Evolutionary conservation across 176 grass and related monocot species (phyloP), one percentile per base, ranked within the genome.

Genomic region (Guadua angustifolia): DNA sequence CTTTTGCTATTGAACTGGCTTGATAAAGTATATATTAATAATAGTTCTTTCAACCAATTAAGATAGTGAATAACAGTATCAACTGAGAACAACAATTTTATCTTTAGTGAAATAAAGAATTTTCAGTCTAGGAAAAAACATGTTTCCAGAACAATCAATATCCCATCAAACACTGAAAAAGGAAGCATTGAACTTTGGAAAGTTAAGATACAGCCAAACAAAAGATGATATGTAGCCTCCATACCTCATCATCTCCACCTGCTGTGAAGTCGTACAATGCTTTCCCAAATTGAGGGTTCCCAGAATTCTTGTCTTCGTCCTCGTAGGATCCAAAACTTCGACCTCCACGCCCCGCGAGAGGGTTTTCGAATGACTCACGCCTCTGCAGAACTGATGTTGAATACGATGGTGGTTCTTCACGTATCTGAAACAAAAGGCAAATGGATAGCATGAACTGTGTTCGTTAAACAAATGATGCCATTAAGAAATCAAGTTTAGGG

Each of bases 201-300:
- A 61, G 40, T 40, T 77, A 9, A 24, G 21, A 55, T 16, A 63
- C 42, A 59, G 38, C 53, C 59, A 79, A 46, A 29, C 8, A 32
- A 49, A 83, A 62, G 13, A 82, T 4, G 38, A 79, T 82, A 73
- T 69, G 13, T 62, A 68, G 67, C 75, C 60, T 64, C 0, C 24
- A 5, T 96, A 99, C 97, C 97, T 99, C 97, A 88, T 96, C 97
- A 75, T 99, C 93, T 3, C 93, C 97, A 7, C 96, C 97, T 66
- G 97, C 97, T 56, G 97, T 96, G 84, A 96, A 99, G 74, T 99
- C 97, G 80, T 99, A 99, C 69, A 99, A 56, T 49, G 97, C 97
- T 87, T 91, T 94, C 25, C 97, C 97, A 68, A 82, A 99, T 60
- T 99, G 97, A n/a, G 93, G 93, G 26, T 96, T 94, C 22, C 84